Conservation (phyloP, 176 grass and related monocot genomes). For the Oryza rufipogon region DNA sequence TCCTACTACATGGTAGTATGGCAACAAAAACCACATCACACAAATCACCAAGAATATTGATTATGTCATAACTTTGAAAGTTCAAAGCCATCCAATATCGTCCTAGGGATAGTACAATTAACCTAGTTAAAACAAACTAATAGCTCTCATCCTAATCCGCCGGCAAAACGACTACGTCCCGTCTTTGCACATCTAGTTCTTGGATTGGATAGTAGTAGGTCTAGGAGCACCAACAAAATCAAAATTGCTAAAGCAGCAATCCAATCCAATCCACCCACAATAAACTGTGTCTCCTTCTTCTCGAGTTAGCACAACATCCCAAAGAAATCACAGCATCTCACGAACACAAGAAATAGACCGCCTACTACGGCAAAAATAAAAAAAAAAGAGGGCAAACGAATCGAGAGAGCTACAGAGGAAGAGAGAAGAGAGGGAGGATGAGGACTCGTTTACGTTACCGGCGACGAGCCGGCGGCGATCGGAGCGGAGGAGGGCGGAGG, state of each 20-base stretch:
- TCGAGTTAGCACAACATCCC: not conserved
- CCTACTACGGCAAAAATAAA: not conserved
- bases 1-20: not conserved
- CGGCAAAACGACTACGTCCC: not conserved
- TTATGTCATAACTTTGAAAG: not conserved
- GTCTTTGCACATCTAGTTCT: not conserved
- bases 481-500: slow-evolving; percentile 19
- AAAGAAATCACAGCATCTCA: not conserved
- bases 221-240: not conserved
- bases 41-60: not conserved
- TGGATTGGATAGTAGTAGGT: not conserved
- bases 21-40: not conserved
- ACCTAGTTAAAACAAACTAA: not conserved
- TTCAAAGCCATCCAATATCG: not conserved
- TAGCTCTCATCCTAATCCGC: not conserved
- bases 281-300: not conserved
- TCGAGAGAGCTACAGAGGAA: not conserved
- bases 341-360: not conserved
- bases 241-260: not conserved
- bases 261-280: not conserved
- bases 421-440: not conserved
- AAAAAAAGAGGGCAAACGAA: not conserved
- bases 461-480: slow-evolving; percentile 10
- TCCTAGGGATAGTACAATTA: not conserved
- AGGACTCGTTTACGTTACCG: slow-evolving; percentile 18